phyloP scores from a whole-genome alignment of 768 basidiomycete species.

The Termitomyces titanicus region DNA sequence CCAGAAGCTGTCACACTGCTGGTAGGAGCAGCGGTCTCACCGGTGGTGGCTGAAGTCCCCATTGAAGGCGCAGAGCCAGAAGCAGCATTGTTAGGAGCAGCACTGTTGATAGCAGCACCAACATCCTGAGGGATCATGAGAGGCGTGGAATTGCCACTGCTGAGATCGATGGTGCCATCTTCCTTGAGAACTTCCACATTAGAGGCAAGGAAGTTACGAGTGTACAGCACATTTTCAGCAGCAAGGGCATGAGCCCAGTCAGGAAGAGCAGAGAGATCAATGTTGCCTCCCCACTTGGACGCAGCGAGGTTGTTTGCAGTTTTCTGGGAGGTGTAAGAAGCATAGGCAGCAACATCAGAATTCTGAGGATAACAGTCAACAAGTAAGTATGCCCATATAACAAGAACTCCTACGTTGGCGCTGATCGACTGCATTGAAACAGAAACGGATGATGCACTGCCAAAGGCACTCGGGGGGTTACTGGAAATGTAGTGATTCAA shows the following conservation, averaged over 20 bases:
- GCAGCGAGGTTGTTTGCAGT: slow-evolving; percentile 48
- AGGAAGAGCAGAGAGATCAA: slow-evolving; percentile 55
- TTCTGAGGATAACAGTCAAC: slow-evolving; percentile 29
- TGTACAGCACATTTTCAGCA: slow-evolving; percentile 58
- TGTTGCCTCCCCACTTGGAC: slow-evolving; percentile 57
- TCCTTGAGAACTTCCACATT: slow-evolving; percentile 48
- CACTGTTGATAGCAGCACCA: slow-evolving; percentile 36
- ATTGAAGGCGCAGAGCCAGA: slow-evolving; percentile 20
- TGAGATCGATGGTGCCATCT: slow-evolving; percentile 51
- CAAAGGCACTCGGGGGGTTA: slow-evolving; percentile 54
- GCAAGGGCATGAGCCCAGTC: slow-evolving; percentile 45
- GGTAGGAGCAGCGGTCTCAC: slow-evolving; percentile 21
- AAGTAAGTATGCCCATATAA: background rate
- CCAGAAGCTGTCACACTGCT: slow-evolving; percentile 31
- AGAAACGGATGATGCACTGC: slow-evolving; percentile 43
- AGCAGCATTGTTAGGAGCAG: slow-evolving; percentile 36
- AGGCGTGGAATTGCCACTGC: slow-evolving; percentile 37
- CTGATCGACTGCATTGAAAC: slow-evolving; percentile 48
- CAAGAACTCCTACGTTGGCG: slow-evolving; percentile 33
- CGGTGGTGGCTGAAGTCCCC: slow-evolving; percentile 14
- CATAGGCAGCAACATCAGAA: slow-evolving; percentile 55
- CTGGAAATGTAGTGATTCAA: slow-evolving; percentile 18
- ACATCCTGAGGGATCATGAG: slow-evolving; percentile 62
- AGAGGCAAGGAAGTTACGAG: slow-evolving; percentile 39
- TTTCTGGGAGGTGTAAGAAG: slow-evolving; percentile 42